Evolutionary conservation across 345 rosid species (phyloP), one percentile per base, ranked within the genome.

Genomic region (sweet orange (Citrus sinensis)): DNA sequence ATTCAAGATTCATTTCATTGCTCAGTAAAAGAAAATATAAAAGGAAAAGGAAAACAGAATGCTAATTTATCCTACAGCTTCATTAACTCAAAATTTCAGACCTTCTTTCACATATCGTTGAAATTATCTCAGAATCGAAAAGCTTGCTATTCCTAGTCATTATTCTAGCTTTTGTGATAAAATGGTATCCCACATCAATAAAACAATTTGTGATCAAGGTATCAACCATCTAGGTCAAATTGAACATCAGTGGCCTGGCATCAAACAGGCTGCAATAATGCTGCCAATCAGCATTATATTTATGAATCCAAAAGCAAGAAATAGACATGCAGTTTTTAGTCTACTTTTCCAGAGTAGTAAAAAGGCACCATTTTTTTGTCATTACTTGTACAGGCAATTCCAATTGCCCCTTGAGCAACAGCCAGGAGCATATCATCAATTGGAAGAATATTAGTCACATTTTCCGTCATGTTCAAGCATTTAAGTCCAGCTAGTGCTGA

Each of bases 341-440:
- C 62, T 75, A 74, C 40, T 6, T 64, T 63, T 16, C 3, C 29
- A 76, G 1, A 54, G 62, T 6, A 76, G 34, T 32, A 66, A 59
- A 67, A 73, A 81, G 54, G 14, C 74, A 94, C 98, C 95, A 94
- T 96, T 89, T 87, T 96, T 68, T 90, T 92, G 71, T 96, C 94
- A 81, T 83, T 81, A 30, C 79, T 90, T 83, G 95, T 85, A 83
- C 99, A 94, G 55, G 99, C 97, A 80, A 96, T 92, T 77, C 99
- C 99, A 69, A 96, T 96, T 16, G 99, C 98, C 37, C 99, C 99
- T 83, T 94, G 99, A 75, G 99, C 99, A 89, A 96, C 99, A 75
- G 9, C 40, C 40, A 1, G 40, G 40, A 37, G 40, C 40, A 37
- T 37, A 37, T 94, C 97, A 70, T 94, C 92, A 1, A 94, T 85